Conservation (phyloP, 1,284 basidiomycete genomes). For the Microbotryum saponariae region DNA sequence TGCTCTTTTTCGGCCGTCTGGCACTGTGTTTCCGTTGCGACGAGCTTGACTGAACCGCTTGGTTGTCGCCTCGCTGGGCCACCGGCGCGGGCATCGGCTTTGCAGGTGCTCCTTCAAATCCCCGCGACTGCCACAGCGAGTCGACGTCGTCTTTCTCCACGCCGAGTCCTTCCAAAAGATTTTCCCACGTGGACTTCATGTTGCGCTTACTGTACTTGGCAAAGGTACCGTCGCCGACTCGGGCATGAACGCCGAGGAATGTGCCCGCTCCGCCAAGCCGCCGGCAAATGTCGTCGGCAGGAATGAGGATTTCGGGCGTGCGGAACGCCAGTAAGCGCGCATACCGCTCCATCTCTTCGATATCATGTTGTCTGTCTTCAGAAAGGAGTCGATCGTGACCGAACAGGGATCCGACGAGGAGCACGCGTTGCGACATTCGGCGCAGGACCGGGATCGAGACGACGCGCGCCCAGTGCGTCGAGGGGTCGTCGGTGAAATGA, state of each 20-base stretch:
- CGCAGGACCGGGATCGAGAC: conserved; percentile 16
- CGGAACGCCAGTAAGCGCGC: conserved; percentile 21
- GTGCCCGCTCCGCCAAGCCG: conserved; percentile 15
- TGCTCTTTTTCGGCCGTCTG: background rate
- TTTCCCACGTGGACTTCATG: conserved; percentile 16
- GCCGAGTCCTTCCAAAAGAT: background rate
- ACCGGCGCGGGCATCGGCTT: background rate
- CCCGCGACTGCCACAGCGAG: conserved; percentile 17
- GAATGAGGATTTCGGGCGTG: conserved; percentile 15
- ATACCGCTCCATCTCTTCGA: background rate
- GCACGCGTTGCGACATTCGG: conserved; percentile 6
- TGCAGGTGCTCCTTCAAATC: background rate
- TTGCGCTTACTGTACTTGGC: conserved; percentile 41
- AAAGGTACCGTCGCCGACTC: conserved; percentile 60
- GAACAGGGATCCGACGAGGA: conserved; percentile 28
- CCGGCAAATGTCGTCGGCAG: conserved; percentile 17
- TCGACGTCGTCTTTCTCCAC: background rate
- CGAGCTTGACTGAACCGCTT: background rate
- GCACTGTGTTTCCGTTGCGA: no score
- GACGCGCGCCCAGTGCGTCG: conserved; percentile 7
- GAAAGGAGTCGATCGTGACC: conserved; percentile 11
- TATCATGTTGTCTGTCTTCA: background rate
- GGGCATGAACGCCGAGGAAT: conserved; percentile 54
- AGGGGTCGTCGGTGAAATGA: conserved; percentile 9
- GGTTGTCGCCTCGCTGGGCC: background rate